A percentile compares a stretch with the other conserved stretches of the same genome.
These are phyloP conservation scores for Jaminaea rosea DNA, from an alignment of 1,284 basidiomycete genomes.

Conservation along the genomic window DNA sequence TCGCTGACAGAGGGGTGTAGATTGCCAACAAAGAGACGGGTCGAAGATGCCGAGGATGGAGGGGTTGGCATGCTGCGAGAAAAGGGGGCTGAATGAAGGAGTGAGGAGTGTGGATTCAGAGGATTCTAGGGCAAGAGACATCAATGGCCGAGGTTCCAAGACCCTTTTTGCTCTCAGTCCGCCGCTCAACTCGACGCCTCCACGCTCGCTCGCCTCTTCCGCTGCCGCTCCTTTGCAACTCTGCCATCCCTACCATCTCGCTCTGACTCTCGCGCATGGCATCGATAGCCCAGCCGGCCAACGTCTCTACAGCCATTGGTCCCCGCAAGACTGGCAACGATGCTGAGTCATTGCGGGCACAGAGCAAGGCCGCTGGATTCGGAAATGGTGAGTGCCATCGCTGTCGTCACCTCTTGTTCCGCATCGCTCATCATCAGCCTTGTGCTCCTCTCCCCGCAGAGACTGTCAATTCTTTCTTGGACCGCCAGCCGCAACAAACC, in stretches of 20 bases:
- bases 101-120: too few relatives aligned
- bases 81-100: too few relatives aligned
- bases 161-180: too few relatives aligned
- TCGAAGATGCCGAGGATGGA: background rate
- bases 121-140: too few relatives aligned
- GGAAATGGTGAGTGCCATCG: background rate
- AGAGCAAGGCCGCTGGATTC: background rate
- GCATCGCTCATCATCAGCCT: background rate
- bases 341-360: background rate
- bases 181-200: too few relatives aligned
- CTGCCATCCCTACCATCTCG: too few relatives aligned
- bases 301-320: background rate
- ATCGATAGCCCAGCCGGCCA: background rate
- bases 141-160: too few relatives aligned
- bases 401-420: too few relatives aligned
- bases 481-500: slow-evolving; percentile 73
- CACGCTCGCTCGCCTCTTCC: too few relatives aligned
- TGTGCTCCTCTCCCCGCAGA: slow-evolving; percentile 6
- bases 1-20: slow-evolving; percentile 80
- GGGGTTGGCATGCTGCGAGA: background rate
- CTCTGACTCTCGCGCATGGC: too few relatives aligned
- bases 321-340: background rate
- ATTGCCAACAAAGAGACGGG: slow-evolving; percentile 80
- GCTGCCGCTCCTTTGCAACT: too few relatives aligned
- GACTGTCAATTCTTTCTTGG: slow-evolving; percentile 61